Base-by-base conservation (phyloP, 257 asterid genomes). In the Lavandula angustifolia region DNA sequence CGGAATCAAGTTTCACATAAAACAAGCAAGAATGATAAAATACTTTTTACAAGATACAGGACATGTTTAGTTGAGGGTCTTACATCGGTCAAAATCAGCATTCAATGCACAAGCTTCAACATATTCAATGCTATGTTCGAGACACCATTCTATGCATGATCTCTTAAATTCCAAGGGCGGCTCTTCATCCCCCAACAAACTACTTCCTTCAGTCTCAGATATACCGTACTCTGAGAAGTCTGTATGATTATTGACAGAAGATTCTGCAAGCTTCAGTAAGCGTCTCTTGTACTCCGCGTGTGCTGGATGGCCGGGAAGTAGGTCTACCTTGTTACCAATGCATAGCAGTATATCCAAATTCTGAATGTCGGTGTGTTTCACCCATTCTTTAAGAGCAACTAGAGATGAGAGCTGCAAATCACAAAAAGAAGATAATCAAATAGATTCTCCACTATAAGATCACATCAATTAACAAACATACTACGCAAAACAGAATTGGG, bases 321-420 rank as follows among this genome's bases (percentile, higher is more conserved):
- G 97, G 74, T 90, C 99, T 64, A 87, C 95, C 84, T 94, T 94
- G 77, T 94, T 90, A 17, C 97, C 97, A 53, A 94, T 77, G 78
- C 97, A 94, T 40, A 94, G 60, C 54, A 90, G 74, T 70, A 89
- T 79, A 54, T 92, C 97, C 71, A 84, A 85, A 74, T 76, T 83
- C 78, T 68, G 87, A 67, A 90, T 75, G 74, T 94, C 95, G 6
- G 73, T 89, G 63, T 13, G 80, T 9, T 87, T 78, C 47, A 84
- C 95, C 92, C 90, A 87, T 42, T 85, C 84, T 79, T 90, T 81
- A 61, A 94, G 94, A 55, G 84, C 82, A 68, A 29, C 67, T 51
- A 94, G 82, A 61, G 97, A 80, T 11, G 92, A 75, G 66, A 71
- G 78, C 97, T 90, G 53, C 2, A 52, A 22, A 57, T 62, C 16